Conservation (phyloP, 192 early-diverging fungal genomes). For the Coemansia sp. region DNA sequence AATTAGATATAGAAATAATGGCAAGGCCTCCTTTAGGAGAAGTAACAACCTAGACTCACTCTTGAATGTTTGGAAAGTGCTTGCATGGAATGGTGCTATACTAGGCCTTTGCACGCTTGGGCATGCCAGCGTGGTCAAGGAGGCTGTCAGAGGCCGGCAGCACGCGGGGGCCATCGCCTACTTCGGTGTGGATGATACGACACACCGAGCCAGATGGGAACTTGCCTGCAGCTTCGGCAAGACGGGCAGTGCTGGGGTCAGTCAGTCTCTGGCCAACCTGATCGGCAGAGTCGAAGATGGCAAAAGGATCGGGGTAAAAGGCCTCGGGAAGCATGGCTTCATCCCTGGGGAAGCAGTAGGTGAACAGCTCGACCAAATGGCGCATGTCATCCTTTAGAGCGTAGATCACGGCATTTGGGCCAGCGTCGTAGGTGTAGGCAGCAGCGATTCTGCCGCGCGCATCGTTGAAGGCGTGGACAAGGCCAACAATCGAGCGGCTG, state of each 20-base stretch:
- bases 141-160: conserved; percentile 35
- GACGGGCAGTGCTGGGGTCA: conserved; percentile 14
- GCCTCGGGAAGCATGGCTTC: conserved; percentile 17
- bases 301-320: conserved; percentile 61
- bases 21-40: too few relatives aligned
- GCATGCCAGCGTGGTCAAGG: conserved; percentile 40
- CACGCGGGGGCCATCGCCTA: conserved; percentile 91
- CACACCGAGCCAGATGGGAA: conserved; percentile 70
- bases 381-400: conserved; percentile 72
- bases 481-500: conserved; percentile 77
- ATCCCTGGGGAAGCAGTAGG: conserved; percentile 76
- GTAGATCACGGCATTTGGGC: conserved; percentile 98
- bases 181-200: conserved; percentile 84
- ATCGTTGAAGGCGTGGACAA: conserved; percentile 83
- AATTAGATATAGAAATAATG: not conserved
- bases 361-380: conserved; percentile 79
- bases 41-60: too few relatives aligned
- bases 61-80: too few relatives aligned
- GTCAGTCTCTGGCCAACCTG: conserved; percentile 41
- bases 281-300: conserved; percentile 52
- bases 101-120: conserved; percentile 27
- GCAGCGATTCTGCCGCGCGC: conserved; percentile 58
- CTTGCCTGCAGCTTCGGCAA: conserved; percentile 26
- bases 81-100: not conserved
- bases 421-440: conserved; percentile 98